Percentiles rank a stretch among this genome's conserved stretches.
Evolutionary conservation across 1,284 basidiomycete genomes (phyloP).

Genomic region (Pterulicium gracile): DNA sequence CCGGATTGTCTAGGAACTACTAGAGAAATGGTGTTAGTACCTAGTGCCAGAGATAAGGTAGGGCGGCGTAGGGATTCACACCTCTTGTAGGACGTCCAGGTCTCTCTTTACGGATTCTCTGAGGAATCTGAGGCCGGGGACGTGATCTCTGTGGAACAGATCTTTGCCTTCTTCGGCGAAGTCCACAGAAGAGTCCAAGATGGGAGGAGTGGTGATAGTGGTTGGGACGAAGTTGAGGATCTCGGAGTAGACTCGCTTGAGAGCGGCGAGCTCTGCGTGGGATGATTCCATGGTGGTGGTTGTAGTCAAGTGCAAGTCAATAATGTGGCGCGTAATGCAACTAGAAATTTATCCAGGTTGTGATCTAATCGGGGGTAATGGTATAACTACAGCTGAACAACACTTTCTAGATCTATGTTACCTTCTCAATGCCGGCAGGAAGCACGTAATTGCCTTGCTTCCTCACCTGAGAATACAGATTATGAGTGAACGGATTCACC

Average conservation of each 20-base stretch:
- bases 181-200: constrained; percentile 45
- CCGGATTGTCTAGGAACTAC: constrained; percentile 51
- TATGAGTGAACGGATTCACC: not conserved
- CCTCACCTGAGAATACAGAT: not conserved
- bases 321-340: too few relatives aligned
- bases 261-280: not conserved
- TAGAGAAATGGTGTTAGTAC: constrained; percentile 17
- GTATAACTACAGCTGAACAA: too few relatives aligned
- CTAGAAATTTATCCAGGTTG: too few relatives aligned
- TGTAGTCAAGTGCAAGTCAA: too few relatives aligned
- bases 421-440: constrained; percentile 30
- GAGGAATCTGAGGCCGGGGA: constrained; percentile 44
- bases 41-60: constrained; percentile 4
- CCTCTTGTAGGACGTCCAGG: constrained; percentile 45
- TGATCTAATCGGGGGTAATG: too few relatives aligned
- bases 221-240: constrained; percentile 35
- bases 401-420: constrained; percentile 11
- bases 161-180: constrained; percentile 16
- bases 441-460: constrained; percentile 32
- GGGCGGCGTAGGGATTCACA: constrained; percentile 16
- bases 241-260: not conserved
- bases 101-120: constrained; percentile 34
- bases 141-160: constrained; percentile 30
- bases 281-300: not conserved
- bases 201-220: constrained; percentile 30